These are phyloP conservation scores for Pythium utonaiense DNA, from an alignment of 352 stramenopile species.

Conservation along the genomic window DNA sequence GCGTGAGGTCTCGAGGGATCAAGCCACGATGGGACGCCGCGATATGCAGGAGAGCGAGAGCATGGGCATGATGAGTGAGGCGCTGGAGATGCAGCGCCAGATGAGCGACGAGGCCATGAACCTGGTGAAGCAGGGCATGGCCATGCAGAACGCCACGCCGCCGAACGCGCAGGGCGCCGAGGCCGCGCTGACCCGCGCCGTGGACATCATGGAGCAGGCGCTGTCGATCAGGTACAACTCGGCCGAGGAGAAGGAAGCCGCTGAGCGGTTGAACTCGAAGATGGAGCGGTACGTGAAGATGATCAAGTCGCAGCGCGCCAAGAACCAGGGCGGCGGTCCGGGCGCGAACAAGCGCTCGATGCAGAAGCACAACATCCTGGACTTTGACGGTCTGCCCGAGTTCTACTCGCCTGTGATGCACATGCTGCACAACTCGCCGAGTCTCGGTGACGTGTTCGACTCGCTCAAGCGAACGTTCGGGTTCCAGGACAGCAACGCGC, in stretches of 20 bases:
- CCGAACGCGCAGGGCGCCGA: conserved; percentile 25
- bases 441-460: conserved; percentile 53
- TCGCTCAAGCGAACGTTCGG: conserved; percentile 90
- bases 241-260: conserved; percentile 29
- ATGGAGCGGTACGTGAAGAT: conserved; percentile 48
- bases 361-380: conserved; percentile 39
- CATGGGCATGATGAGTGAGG: conserved; percentile 26
- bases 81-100: conserved; percentile 36
- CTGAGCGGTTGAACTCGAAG: conserved; percentile 37
- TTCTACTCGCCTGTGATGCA: conserved; percentile 34
- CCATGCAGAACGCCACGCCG: conserved; percentile 28
- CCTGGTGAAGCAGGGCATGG: conserved; percentile 34
- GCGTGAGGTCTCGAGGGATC: neutral
- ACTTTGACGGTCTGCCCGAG: conserved; percentile 33
- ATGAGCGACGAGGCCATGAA: conserved; percentile 39
- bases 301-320: conserved; percentile 37
- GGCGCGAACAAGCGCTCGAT: conserved; percentile 20
- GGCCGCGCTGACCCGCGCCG: conserved; percentile 20
- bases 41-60: conserved; percentile 23
- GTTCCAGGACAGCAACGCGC: conserved; percentile 80
- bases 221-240: conserved; percentile 29
- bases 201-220: conserved; percentile 40
- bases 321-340: conserved; percentile 17
- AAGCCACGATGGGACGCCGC: conserved; percentile 15
- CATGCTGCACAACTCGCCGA: conserved; percentile 29